phyloP scores from a whole-genome alignment of 2,329 filamentous ascomycete species.

The Anthostomella pinea region DNA sequence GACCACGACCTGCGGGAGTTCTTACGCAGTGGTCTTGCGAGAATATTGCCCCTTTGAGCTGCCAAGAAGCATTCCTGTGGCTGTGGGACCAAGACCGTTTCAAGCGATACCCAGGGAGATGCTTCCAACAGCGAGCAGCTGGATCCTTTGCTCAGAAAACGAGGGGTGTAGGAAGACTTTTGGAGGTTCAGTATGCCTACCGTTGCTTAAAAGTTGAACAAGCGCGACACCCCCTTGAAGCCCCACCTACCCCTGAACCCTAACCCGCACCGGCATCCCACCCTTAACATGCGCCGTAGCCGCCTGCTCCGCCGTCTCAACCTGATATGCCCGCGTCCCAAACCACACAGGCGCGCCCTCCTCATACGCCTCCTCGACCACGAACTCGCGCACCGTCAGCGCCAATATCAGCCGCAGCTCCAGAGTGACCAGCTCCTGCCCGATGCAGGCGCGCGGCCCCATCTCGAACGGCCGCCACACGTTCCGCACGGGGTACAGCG shows the following conservation, averaged over 20 bases:
- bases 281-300: conserved; percentile 26
- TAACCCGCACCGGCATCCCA: conserved; percentile 20
- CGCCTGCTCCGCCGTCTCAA: conserved; percentile 6
- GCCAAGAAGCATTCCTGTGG: too few relatives aligned
- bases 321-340: conserved; percentile 32
- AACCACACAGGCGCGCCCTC: conserved; percentile 33
- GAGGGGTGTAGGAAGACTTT: too few relatives aligned
- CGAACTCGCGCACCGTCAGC: conserved; percentile 47
- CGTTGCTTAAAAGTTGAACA: too few relatives aligned
- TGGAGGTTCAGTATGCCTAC: too few relatives aligned
- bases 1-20: too few relatives aligned
- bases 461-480: conserved; percentile 54
- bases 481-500: conserved; percentile 37
- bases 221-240: too few relatives aligned
- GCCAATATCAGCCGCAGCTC: conserved; percentile 51
- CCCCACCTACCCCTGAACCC: conserved; percentile 6
- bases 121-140: too few relatives aligned
- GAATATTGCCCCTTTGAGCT: too few relatives aligned
- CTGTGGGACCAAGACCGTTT: too few relatives aligned
- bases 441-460: conserved; percentile 53
- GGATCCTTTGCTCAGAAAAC: too few relatives aligned
- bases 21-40: too few relatives aligned
- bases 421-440: conserved; percentile 52
- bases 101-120: too few relatives aligned
- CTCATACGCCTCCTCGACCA: conserved; percentile 41